Conservation (phyloP, 78 protist genomes). For the Dictyostelium firmibasis region DNA sequence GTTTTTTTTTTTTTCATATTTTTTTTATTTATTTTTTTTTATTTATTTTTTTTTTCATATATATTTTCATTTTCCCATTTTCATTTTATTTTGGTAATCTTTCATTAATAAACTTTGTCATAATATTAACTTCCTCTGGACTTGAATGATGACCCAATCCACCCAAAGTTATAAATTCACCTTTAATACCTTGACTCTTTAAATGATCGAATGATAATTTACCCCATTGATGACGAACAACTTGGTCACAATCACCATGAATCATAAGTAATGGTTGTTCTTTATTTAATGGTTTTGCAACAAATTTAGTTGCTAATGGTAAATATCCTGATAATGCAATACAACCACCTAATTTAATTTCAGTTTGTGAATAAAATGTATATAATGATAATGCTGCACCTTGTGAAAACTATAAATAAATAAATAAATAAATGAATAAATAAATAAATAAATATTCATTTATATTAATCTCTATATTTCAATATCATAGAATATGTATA, state of each 20-base stretch:
- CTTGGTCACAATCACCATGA: conserved; percentile 53
- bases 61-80: not conserved
- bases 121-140: conserved; percentile 9
- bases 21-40: too few relatives aligned
- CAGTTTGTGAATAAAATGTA: conserved; percentile 31
- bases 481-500: too few relatives aligned
- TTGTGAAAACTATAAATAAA: conserved; percentile 15
- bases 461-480: too few relatives aligned
- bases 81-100: conserved; percentile 17
- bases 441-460: too few relatives aligned
- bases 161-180: not conserved
- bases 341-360: conserved; percentile 35
- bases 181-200: conserved; percentile 4
- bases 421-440: not conserved
- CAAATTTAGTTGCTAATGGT: conserved; percentile 3
- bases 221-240: conserved; percentile 50
- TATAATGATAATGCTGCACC: conserved; percentile 76
- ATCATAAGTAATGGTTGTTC: conserved; percentile 13
- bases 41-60: not conserved
- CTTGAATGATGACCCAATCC: conserved; percentile 30
- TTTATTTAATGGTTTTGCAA: not conserved
- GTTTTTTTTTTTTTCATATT: too few relatives aligned
- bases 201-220: conserved; percentile 1
- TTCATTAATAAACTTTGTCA: conserved; percentile 13
- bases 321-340: conserved; percentile 49